Evolutionary conservation across 1,284 basidiomycete genomes (phyloP).

Genomic region (Rhodotorula sp.): DNA sequence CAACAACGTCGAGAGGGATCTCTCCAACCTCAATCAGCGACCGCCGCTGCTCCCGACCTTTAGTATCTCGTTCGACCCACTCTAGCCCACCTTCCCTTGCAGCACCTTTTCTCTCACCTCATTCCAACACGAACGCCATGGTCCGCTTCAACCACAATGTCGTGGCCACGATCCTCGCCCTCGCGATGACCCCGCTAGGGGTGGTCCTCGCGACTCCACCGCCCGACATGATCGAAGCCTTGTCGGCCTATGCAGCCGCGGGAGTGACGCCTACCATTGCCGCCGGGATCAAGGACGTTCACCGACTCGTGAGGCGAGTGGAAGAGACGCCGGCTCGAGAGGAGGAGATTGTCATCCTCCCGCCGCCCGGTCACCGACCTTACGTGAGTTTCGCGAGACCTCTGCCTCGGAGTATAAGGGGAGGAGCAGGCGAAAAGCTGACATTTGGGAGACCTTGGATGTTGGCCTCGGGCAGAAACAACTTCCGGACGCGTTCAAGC

Average conservation of each 20-base stretch:
- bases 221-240: neutral
- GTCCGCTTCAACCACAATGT: conserved; percentile 9
- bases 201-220: conserved; percentile 4
- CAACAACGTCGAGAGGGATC: too few species aligned
- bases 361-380: neutral
- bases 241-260: conserved; percentile 1
- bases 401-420: too few species aligned
- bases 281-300: neutral
- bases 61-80: too few species aligned
- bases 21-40: too few species aligned
- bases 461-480: neutral
- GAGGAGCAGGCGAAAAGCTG: too few species aligned
- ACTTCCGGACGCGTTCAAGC: conserved; percentile 1
- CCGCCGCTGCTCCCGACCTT: too few species aligned
- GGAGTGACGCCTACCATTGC: neutral
- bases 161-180: conserved; percentile 1
- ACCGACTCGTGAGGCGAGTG: neutral
- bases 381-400: neutral
- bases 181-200: conserved; percentile 1
- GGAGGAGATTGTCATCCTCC: conserved; percentile 2
- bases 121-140: neutral
- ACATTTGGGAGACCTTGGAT: too few species aligned
- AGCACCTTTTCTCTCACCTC: too few species aligned
- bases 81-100: too few species aligned
- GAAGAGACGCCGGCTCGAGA: neutral